Evolutionary conservation across 768 basidiomycete species (phyloP).

Genomic region (Gautieria morchelliformis): DNA sequence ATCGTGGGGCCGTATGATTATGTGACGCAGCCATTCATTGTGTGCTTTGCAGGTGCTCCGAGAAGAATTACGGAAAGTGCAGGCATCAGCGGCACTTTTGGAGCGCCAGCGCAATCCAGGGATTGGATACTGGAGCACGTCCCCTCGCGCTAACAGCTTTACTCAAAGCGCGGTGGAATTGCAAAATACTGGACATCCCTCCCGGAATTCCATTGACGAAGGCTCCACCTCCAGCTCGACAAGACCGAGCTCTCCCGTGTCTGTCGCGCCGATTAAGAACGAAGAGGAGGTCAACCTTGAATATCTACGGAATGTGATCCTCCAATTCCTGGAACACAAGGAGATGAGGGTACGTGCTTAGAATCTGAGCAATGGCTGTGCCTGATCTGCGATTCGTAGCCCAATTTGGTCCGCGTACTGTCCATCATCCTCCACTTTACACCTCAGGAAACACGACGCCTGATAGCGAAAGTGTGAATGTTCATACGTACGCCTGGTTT

Average conservation of each 20-base stretch:
- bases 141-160: conserved; percentile 13
- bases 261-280: conserved; percentile 26
- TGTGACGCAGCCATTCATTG: not conserved
- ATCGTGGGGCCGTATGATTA: not conserved
- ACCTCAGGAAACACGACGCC: conserved; percentile 83
- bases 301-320: conserved; percentile 89
- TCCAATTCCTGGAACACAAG: conserved; percentile 97
- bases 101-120: conserved; percentile 91
- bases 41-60: conserved; percentile 59
- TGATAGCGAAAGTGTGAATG: conserved; percentile 71
- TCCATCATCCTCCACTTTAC: conserved; percentile 92
- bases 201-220: conserved; percentile 12
- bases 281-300: conserved; percentile 95
- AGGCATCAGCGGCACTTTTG: conserved; percentile 81
- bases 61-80: conserved; percentile 92
- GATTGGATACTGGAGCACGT: conserved; percentile 78
- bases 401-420: conserved; percentile 82
- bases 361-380: not conserved
- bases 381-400: conserved; percentile 33
- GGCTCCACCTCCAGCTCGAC: conserved; percentile 12
- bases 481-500: not conserved
- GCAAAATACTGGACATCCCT: conserved; percentile 12
- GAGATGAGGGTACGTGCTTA: conserved; percentile 80
- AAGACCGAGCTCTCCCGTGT: conserved; percentile 19
- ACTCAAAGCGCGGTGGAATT: conserved; percentile 7